Evolutionary conservation across 768 basidiomycete genomes (phyloP).

Genomic region (Albatrellus ellisii): DNA sequence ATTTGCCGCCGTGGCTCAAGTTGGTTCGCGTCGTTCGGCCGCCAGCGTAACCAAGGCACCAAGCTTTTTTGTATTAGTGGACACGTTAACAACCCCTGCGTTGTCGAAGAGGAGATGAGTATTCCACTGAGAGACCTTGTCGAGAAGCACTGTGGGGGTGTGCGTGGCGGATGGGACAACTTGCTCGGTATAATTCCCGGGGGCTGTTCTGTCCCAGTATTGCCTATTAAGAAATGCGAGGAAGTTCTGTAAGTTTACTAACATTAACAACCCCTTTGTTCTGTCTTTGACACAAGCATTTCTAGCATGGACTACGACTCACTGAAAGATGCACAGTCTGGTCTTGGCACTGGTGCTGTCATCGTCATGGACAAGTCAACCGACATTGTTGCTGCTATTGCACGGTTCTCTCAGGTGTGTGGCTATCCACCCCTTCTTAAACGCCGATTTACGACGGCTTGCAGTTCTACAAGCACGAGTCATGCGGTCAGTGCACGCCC

Average conservation of each 20-base stretch:
- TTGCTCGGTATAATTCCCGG: constrained; percentile 94
- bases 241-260: constrained; percentile 69
- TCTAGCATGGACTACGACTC: constrained; percentile 96
- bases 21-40: constrained; percentile 91
- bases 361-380: constrained; percentile 99
- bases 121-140: constrained; percentile 88
- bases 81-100: constrained; percentile 96
- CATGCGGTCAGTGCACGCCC: constrained; percentile 94
- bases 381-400: constrained; percentile 88
- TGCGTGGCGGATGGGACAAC: constrained; percentile 94
- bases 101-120: constrained; percentile 98
- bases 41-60: constrained; percentile 90
- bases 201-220: constrained; percentile 86
- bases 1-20: constrained; percentile 79
- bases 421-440: background rate
- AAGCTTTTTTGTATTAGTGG: constrained; percentile 95
- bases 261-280: background rate
- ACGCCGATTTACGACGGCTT: background rate
- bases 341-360: constrained; percentile 94
- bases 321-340: constrained; percentile 90
- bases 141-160: constrained; percentile 95
- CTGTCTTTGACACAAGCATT: background rate
- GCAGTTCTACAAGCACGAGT: constrained; percentile 97
- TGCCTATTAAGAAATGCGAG: constrained; percentile 71
- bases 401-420: constrained; percentile 72